A percentile compares a stretch with the other conserved stretches of the same genome.
Evolutionary conservation across 2,329 filamentous ascomycete genomes (phyloP).

Genomic region (Septoria linicola): DNA sequence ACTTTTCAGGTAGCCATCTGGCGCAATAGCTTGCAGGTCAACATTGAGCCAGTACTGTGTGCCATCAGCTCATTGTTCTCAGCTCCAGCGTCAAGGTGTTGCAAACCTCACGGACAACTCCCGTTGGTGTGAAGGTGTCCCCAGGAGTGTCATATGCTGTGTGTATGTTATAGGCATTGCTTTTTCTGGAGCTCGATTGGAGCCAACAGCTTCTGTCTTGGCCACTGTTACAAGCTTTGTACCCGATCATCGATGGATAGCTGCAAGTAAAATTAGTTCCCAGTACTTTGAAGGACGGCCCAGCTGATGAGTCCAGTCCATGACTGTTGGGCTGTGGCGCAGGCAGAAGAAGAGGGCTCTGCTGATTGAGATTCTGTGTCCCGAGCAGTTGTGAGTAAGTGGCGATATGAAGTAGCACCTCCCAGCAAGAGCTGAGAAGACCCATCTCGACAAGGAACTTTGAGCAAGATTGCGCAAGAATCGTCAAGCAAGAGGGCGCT

Average conservation of each 20-base stretch:
- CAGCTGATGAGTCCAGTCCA: neutral
- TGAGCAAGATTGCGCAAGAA: too few species aligned
- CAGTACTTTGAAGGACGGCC: constrained; percentile 16
- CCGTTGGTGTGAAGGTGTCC: constrained; percentile 20
- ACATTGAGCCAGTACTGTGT: constrained; percentile 48
- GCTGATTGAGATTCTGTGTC: too few species aligned
- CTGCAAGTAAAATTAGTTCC: constrained; percentile 24
- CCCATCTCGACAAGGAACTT: too few species aligned
- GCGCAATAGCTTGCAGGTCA: constrained; percentile 40
- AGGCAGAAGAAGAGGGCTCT: too few species aligned
- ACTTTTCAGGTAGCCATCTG: constrained; percentile 32
- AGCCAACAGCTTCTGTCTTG: constrained; percentile 28
- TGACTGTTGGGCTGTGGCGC: too few species aligned
- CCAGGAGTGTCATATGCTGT: constrained; percentile 31
- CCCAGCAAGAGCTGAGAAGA: too few species aligned
- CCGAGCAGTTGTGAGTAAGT: too few species aligned
- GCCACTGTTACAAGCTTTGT: constrained; percentile 29
- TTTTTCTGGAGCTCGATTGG: constrained; percentile 20
- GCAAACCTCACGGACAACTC: constrained; percentile 33
- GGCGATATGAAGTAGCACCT: too few species aligned
- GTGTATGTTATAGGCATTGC: constrained; percentile 33
- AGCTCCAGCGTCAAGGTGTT: too few species aligned
- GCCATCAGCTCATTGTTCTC: constrained; percentile 32
- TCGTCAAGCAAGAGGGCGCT: too few species aligned
- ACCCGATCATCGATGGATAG: constrained; percentile 18